Evolutionary conservation across 805 yeast species (phyloP).

Genomic region (Yamadazyma phyllophila): DNA sequence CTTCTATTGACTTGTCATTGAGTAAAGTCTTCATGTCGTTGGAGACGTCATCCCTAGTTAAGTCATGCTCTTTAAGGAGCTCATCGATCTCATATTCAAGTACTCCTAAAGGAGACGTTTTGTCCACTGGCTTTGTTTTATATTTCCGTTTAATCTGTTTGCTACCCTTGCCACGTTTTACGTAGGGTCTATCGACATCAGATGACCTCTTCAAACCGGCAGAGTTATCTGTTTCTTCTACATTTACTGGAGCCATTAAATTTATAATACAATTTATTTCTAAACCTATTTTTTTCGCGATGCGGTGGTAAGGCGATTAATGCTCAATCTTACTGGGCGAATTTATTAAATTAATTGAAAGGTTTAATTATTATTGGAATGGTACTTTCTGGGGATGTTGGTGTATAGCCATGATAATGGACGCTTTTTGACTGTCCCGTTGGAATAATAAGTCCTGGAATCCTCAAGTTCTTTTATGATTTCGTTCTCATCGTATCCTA

Average conservation of each 20-base stretch:
- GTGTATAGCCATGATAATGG: conserved; percentile 30
- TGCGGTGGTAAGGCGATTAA: neutral
- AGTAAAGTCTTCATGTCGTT: conserved; percentile 68
- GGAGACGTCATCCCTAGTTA: conserved; percentile 46
- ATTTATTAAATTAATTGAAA: neutral
- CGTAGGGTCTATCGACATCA: conserved; percentile 9
- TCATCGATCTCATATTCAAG: conserved; percentile 70
- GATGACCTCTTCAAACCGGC: neutral
- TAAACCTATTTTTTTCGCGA: conserved; percentile 10
- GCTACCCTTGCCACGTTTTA: conserved; percentile 19
- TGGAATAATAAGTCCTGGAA: conserved; percentile 39
- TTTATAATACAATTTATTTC: conserved; percentile 3
- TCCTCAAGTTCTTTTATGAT: conserved; percentile 49
- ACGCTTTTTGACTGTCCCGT: conserved; percentile 35
- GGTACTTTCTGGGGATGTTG: conserved; percentile 27
- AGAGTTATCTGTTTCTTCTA: neutral
- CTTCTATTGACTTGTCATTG: conserved; percentile 51
- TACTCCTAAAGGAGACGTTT: conserved; percentile 80
- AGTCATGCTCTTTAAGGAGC: conserved; percentile 41
- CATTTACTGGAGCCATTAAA: conserved; percentile 8
- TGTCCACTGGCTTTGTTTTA: conserved; percentile 62
- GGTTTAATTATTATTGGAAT: neutral
- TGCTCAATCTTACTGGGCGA: neutral
- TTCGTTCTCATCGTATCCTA: conserved; percentile 43
- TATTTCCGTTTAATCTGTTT: conserved; percentile 47